These are phyloP conservation scores for Ganoderma lingzhi DNA, from an alignment of 1,284 basidiomycete genomes.

Conservation along the genomic window DNA sequence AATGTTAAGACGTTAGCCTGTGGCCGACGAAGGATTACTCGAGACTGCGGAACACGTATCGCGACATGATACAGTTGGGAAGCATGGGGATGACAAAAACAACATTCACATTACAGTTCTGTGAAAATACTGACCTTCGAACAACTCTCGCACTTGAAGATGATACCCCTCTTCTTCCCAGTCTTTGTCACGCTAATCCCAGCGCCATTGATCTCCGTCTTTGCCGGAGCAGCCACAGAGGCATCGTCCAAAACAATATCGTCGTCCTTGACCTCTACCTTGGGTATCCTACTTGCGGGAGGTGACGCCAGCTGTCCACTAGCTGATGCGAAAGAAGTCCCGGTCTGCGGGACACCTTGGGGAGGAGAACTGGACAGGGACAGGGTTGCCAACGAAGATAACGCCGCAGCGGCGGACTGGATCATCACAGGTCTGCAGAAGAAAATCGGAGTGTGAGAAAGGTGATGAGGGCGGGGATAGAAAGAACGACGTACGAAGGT, in stretches of 20 bases:
- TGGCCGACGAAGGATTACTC: neutral
- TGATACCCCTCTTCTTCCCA: constrained; percentile 78
- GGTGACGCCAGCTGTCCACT: constrained; percentile 29
- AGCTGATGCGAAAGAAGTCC: constrained; percentile 39
- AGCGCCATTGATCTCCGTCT: constrained; percentile 47
- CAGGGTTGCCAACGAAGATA: constrained; percentile 52
- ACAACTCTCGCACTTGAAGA: constrained; percentile 93
- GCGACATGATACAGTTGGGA: neutral
- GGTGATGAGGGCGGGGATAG: constrained; percentile 5
- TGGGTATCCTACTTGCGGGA: constrained; percentile 33
- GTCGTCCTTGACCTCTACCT: constrained; percentile 37
- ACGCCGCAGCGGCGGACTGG: constrained; percentile 53
- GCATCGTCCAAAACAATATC: constrained; percentile 32
- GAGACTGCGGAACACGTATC: constrained; percentile 4
- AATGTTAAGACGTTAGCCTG: neutral
- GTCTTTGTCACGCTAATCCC: constrained; percentile 42
- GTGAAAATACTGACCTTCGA: constrained; percentile 68
- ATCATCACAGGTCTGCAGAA: constrained; percentile 51
- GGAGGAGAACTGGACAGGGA: constrained; percentile 63
- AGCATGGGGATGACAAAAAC: neutral
- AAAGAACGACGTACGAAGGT: constrained; percentile 64
- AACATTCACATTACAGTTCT: neutral
- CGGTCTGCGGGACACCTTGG: constrained; percentile 34
- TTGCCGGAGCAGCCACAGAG: constrained; percentile 31
- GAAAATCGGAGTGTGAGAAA: constrained; percentile 24